Evolutionary conservation across 768 basidiomycete genomes (phyloP), one percentile per base, ranked within the genome.

Genomic region (Strobilomyces echinocephalus): DNA sequence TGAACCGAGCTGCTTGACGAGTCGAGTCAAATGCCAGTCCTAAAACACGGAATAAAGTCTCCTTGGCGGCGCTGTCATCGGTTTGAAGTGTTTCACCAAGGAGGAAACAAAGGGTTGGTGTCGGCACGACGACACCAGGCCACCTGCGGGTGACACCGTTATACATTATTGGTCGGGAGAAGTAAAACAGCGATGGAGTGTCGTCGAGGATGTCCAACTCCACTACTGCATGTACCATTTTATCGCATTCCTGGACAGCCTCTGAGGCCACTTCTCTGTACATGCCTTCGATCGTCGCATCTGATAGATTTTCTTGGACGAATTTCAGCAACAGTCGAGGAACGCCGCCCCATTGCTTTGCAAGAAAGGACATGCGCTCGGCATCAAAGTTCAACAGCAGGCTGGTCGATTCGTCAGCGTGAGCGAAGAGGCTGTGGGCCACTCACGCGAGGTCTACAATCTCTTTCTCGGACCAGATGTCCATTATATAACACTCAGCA

Each of bases 381-480:
- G 9, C 21, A 24, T 47, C 31, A 2, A 1, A 8, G 10, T 5
- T n/a, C 5, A 52, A 33, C 21, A 46, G 30, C 18, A 15, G 20
- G 28, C 28, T 28, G 9, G 6, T 30, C 6, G 6, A 7, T 30
- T 30, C 30, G 30, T 30, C 9, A 30, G 30, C 6, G 9, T 5
- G 6, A 30, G 4, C 24, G 4, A 24, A 24, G 24, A 24, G 24
- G 24, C 24, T 2, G 24, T 4, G 24, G 24, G 24, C 24, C 24
- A 46, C 50, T 35, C 12, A 55, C 49, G 41, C 36, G 0, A 52
- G 42, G 10, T 39, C 7, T 14, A 0, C 9, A 4, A 51, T 28
- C 16, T 55, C 57, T 5, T 44, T 1, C 14, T 33, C 24, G 4
- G 53, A n/a, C 49, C 49, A 57, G 11, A 56, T 15, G 8, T 53